These are phyloP conservation scores for Sarocladium oryzae DNA, from an alignment of 2,329 filamentous ascomycete genomes.

Conservation along the genomic window DNA sequence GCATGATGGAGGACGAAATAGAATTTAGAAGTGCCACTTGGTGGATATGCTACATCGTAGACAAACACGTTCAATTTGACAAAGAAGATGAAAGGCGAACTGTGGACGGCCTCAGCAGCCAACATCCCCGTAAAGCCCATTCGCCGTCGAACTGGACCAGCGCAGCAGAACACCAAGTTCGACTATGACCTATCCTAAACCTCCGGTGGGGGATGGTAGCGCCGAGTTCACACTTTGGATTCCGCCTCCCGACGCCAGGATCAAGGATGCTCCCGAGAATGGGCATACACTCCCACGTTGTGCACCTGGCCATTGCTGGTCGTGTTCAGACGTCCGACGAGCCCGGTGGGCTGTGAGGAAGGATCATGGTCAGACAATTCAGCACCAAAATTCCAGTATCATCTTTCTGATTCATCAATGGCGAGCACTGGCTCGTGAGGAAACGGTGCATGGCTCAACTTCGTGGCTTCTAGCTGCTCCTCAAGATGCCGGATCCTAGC, in stretches of 20 bases:
- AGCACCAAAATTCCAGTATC: neutral
- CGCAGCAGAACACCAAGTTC: constrained; percentile 15
- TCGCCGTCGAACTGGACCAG: constrained; percentile 15
- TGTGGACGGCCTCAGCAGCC: too few relatives aligned
- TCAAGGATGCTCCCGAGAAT: too few relatives aligned
- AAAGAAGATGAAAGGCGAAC: too few relatives aligned
- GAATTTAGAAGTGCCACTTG: constrained; percentile 17
- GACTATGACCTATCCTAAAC: constrained; percentile 16
- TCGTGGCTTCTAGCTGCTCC: constrained; percentile 11
- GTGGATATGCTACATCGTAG: constrained; percentile 19
- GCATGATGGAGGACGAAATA: constrained; percentile 14
- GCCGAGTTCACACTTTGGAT: constrained; percentile 15
- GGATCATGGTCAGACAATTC: constrained; percentile 12
- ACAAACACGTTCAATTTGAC: constrained; percentile 15
- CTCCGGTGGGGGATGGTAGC: constrained; percentile 10
- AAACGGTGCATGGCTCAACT: neutral
- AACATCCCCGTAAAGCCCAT: constrained; percentile 12
- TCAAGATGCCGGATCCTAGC: constrained; percentile 15
- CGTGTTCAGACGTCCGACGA: constrained; percentile 13
- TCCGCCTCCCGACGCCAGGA: neutral
- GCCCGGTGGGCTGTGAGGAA: constrained; percentile 13
- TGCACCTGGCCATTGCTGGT: constrained; percentile 18
- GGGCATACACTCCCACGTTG: constrained; percentile 20
- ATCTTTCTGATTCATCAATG: neutral
- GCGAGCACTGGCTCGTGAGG: neutral